phyloP scores from a whole-genome alignment of 2,329 filamentous ascomycete species.

The Fusarium goolgardi region DNA sequence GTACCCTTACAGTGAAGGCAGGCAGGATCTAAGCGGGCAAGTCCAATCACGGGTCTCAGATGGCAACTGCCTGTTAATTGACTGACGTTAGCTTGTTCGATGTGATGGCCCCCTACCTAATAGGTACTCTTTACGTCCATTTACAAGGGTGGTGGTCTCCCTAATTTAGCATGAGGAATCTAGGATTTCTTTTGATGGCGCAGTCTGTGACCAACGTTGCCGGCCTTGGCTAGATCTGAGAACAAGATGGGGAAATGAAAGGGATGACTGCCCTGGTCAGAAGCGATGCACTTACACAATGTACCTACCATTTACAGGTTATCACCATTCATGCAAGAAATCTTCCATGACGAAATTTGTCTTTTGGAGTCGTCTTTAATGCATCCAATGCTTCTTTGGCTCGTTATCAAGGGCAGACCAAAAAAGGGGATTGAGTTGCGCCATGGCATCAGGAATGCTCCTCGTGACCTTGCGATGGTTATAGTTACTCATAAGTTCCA shows the following conservation, averaged over 20 bases:
- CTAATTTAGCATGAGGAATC: constrained; percentile 17
- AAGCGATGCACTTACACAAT: constrained; percentile 29
- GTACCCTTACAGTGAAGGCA: constrained; percentile 29
- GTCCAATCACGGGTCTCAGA: constrained; percentile 31
- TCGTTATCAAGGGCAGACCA: not conserved
- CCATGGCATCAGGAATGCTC: constrained; percentile 1
- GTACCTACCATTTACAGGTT: constrained; percentile 1
- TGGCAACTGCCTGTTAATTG: constrained; percentile 33
- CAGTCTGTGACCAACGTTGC: constrained; percentile 30
- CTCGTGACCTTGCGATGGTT: not conserved
- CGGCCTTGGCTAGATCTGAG: constrained; percentile 24
- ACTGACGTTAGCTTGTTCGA: constrained; percentile 8
- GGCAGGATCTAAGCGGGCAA: constrained; percentile 25
- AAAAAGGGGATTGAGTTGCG: constrained; percentile 7
- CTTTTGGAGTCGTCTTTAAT: not conserved
- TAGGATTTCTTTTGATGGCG: constrained; percentile 17
- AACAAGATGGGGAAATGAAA: constrained; percentile 42
- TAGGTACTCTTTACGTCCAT: constrained; percentile 8
- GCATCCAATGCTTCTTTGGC: not conserved
- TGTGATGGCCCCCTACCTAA: constrained; percentile 14
- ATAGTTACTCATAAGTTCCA: not conserved
- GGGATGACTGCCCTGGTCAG: constrained; percentile 35
- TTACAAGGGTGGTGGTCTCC: constrained; percentile 23
- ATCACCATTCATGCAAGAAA: not conserved
- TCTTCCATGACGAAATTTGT: not conserved